These are phyloP conservation scores for Mycena kentingensis DNA, from an alignment of 768 basidiomycete genomes.

Conservation along the genomic window DNA sequence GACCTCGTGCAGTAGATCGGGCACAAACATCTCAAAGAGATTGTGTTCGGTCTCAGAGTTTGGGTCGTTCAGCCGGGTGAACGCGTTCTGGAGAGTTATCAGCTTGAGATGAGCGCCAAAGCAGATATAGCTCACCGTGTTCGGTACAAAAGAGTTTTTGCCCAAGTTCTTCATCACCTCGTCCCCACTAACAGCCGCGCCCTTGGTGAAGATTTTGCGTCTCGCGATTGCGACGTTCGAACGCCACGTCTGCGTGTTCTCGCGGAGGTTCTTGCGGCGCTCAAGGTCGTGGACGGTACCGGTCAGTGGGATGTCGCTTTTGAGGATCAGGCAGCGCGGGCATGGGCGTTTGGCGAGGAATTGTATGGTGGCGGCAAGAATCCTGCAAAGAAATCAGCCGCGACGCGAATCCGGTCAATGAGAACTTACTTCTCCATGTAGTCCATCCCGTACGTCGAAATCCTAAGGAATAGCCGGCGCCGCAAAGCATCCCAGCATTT, in stretches of 20 bases:
- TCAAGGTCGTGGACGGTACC: too few species aligned
- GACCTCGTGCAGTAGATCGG: slow-evolving; percentile 32
- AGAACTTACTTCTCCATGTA: slow-evolving; percentile 1
- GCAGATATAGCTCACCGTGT: not conserved
- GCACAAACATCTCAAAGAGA: slow-evolving; percentile 17
- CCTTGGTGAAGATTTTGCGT: too few species aligned
- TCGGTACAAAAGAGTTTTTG: not conserved
- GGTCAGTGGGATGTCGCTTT: too few species aligned
- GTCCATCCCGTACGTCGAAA: slow-evolving; percentile 8
- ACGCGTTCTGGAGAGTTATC: not conserved
- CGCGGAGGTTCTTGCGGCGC: too few species aligned
- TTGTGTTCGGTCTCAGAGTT: not conserved
- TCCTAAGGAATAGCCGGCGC: slow-evolving; percentile 1
- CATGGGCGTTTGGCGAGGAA: too few species aligned
- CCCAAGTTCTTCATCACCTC: slow-evolving; percentile 27
- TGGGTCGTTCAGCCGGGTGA: not conserved
- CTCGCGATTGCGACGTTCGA: too few species aligned
- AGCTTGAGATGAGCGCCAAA: not conserved
- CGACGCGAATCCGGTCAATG: too few species aligned
- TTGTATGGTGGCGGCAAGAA: not conserved
- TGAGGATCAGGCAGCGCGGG: too few species aligned
- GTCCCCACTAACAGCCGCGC: too few species aligned
- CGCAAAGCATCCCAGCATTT: not conserved
- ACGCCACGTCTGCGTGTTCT: too few species aligned
- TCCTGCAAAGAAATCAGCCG: not conserved